phyloP scores from a whole-genome alignment of 805 yeast species.

The Clavispora asparagi region DNA sequence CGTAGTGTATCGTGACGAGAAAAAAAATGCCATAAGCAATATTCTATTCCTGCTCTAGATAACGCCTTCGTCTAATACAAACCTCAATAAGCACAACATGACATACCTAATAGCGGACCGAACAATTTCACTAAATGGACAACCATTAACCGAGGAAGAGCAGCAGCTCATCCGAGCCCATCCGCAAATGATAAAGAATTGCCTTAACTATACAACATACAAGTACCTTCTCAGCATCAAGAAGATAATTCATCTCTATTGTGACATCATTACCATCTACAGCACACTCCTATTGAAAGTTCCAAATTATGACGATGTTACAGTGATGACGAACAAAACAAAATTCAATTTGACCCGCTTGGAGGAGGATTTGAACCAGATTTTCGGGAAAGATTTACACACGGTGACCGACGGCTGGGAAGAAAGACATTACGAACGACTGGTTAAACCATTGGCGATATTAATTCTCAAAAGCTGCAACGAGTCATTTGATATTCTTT shows the following conservation, averaged over 20 bases:
- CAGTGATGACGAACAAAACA: constrained; percentile 23
- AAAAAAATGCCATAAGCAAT: constrained; percentile 4
- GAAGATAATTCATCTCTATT: constrained; percentile 30
- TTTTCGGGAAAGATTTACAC: constrained; percentile 18
- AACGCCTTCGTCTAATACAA: background rate
- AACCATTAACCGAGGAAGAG: constrained; percentile 18
- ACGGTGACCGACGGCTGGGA: constrained; percentile 21
- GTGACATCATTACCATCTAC: constrained; percentile 36
- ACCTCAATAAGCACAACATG: constrained; percentile 15
- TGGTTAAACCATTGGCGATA: constrained; percentile 17
- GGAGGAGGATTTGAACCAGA: constrained; percentile 27
- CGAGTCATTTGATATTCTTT: constrained; percentile 12
- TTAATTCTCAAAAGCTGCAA: constrained; percentile 9
- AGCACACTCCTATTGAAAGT: constrained; percentile 34
- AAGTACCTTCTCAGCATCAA: constrained; percentile 24
- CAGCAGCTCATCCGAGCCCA: constrained; percentile 23
- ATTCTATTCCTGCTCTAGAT: background rate
- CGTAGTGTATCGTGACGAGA: constrained; percentile 7
- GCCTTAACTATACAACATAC: constrained; percentile 28
- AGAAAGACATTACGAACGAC: constrained; percentile 19
- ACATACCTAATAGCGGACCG: constrained; percentile 37
- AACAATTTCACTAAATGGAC: constrained; percentile 20
- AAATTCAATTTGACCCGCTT: constrained; percentile 17
- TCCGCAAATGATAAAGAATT: constrained; percentile 25
- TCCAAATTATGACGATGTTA: constrained; percentile 38